Conservation (phyloP, 2,329 filamentous ascomycete species). For the Arthrobotrys entomopaga region DNA sequence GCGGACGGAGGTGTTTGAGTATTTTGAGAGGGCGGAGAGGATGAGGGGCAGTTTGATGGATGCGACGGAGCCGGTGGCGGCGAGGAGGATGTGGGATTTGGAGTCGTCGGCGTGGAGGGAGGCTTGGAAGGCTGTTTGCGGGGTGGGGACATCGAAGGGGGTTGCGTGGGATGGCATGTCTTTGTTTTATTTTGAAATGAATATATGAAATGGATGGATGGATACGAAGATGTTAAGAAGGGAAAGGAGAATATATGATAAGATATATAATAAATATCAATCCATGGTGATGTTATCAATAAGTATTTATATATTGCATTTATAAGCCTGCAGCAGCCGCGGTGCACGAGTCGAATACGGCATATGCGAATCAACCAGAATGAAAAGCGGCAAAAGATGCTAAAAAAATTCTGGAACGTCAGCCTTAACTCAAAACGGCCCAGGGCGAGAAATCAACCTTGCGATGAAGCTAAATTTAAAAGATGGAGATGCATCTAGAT, state of each 20-base stretch:
- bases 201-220: background rate
- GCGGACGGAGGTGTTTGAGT: constrained; percentile 78
- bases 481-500: background rate
- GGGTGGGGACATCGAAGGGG: constrained; percentile 24
- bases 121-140: constrained; percentile 57
- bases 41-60: constrained; percentile 84
- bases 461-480: too few species aligned
- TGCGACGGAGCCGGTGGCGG: constrained; percentile 79
- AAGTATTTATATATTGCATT: background rate
- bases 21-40: constrained; percentile 63
- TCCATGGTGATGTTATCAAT: background rate
- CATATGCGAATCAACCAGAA: constrained; percentile 15
- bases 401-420: too few species aligned
- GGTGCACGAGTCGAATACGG: background rate
- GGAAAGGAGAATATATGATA: background rate
- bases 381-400: too few species aligned
- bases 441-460: too few species aligned
- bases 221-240: background rate
- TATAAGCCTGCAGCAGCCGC: background rate
- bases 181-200: constrained; percentile 52
- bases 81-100: constrained; percentile 73
- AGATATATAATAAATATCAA: background rate
- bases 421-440: too few species aligned
- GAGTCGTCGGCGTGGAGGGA: constrained; percentile 64
- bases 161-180: constrained; percentile 36